Conservation (phyloP, 148 eudicot genomes). For the Spergularia marina region DNA sequence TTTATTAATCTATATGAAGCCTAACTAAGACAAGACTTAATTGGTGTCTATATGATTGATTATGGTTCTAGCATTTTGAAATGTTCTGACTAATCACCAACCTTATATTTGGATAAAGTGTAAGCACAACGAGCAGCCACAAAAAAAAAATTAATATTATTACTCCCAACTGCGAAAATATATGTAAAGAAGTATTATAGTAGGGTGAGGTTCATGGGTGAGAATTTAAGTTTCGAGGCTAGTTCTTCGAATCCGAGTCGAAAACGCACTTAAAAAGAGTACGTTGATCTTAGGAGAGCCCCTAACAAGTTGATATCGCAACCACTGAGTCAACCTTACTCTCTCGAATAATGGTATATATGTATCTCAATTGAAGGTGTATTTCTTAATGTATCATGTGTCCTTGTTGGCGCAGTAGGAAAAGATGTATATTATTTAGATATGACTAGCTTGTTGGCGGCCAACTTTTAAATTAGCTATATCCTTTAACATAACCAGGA, state of each 20-base stretch:
- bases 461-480: background rate
- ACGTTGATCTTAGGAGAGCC: no score
- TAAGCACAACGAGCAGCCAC: constrained; percentile 27
- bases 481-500: background rate
- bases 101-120: constrained; percentile 14
- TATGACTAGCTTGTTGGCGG: background rate
- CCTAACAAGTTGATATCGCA: no score
- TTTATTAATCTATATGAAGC: background rate
- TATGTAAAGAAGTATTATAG: no score
- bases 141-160: background rate
- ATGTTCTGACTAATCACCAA: constrained; percentile 14
- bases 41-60: constrained; percentile 19
- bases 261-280: no score
- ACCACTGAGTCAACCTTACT: no score
- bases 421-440: background rate
- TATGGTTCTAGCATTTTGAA: constrained; percentile 19
- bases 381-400: background rate
- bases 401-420: constrained; percentile 1
- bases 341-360: no score
- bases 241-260: no score
- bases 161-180: background rate
- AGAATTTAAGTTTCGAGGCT: no score
- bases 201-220: no score
- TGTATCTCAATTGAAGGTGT: no score
- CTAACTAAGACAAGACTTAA: constrained; percentile 22